Conservation (phyloP, 192 early-diverging fungal species). For the Coemansia sp. region DNA sequence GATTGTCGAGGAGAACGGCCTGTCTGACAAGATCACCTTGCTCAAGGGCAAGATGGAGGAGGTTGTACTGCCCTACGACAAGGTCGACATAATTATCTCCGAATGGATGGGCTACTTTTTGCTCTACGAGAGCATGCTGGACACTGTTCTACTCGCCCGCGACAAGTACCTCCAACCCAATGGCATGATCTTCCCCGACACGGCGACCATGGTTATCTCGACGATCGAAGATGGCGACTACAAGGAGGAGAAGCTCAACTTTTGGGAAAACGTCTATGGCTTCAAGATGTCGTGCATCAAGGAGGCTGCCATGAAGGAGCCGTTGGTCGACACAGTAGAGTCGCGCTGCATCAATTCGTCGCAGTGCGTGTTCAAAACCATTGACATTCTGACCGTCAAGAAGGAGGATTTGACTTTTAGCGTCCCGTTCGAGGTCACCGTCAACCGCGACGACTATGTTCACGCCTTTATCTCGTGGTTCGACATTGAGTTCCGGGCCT, state of each 20-base stretch:
- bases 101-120: slow-evolving; percentile 99
- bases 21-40: slow-evolving; percentile 84
- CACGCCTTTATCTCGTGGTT: slow-evolving; percentile 97
- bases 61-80: slow-evolving; percentile 85
- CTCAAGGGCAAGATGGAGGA: slow-evolving; percentile 99
- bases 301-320: slow-evolving; percentile 80
- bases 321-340: slow-evolving; percentile 95
- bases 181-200: slow-evolving; percentile 90
- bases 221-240: slow-evolving; percentile 96
- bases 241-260: slow-evolving; percentile 87
- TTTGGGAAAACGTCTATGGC: slow-evolving; percentile 95
- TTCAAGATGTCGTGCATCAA: slow-evolving; percentile 98
- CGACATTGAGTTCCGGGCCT: slow-evolving; percentile 92
- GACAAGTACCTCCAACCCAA: slow-evolving; percentile 89
- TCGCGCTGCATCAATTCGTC: slow-evolving; percentile 80
- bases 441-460: slow-evolving; percentile 80
- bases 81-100: slow-evolving; percentile 99
- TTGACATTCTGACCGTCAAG: slow-evolving; percentile 77
- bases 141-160: slow-evolving; percentile 96
- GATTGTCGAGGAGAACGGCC: slow-evolving; percentile 94
- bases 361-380: slow-evolving; percentile 73
- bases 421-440: slow-evolving; percentile 77
- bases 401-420: slow-evolving; percentile 86
- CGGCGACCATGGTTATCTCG: slow-evolving; percentile 82
- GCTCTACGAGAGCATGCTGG: slow-evolving; percentile 98